Evolutionary conservation across 164 flowering plant species (phyloP), one percentile per base, ranked within the genome.

Genomic region (Nelumbo lutea): DNA sequence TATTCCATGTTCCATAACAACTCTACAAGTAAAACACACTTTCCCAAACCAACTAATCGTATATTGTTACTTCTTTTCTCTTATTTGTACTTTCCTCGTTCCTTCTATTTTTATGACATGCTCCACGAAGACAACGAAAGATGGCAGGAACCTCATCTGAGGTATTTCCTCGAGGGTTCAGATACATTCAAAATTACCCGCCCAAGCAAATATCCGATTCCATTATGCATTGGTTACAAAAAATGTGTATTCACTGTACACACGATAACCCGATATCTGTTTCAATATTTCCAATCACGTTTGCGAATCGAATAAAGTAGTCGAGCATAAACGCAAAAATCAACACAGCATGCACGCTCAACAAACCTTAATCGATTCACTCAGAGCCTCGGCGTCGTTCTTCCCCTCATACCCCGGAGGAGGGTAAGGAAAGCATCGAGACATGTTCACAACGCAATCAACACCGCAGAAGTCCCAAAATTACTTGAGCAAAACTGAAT

Each of bases 311-410:
- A 51, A 72, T 10, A 62, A 62, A 53, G 61, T 9, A 63, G 65
- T 59, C 68, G 76, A 68, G 72, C 76, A 68, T 57, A 68, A 48
- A 13, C 52, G 64, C 63, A 73, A 47, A 47, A 73, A 73, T 66
- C 45, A 41, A 61, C 55, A 42, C 6, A 57, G 71, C 68, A 46
- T 55, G 59, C 39, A 68, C 68, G 73, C 77, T 67, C 73, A 66
- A 75, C 77, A 62, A 75, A 87, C 91, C 91, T 87, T 81, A 78
- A 79, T 78, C 83, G 86, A 79, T 61, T 82, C 78, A 79, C 78
- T 76, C 82, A 79, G 79, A 78, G 79, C 73, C 68, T 65, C 75
- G 47, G 67, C 68, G 40, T 73, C 73, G 42, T 66, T 61, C 58
- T 73, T 78, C 55, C 57, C 66, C 69, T 56, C 72, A 45, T 77